phyloP scores from a whole-genome alignment of 2,329 filamentous ascomycete genomes.

The Ascocoryne sarcoides region DNA sequence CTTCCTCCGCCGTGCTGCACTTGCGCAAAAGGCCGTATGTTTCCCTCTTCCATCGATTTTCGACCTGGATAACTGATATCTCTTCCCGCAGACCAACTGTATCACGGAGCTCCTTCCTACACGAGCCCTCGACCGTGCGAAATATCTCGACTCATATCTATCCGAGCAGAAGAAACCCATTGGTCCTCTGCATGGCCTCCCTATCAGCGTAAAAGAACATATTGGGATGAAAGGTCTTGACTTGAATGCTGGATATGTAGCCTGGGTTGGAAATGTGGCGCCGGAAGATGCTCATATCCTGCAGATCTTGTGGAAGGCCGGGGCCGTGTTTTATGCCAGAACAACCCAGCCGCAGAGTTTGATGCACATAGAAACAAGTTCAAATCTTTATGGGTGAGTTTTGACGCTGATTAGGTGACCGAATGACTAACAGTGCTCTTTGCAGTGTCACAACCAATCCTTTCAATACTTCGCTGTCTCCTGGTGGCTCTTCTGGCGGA shows the following conservation, averaged over 20 bases:
- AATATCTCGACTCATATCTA: conserved; percentile 28
- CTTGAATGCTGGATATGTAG: conserved; percentile 40
- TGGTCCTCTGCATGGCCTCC: conserved; percentile 37
- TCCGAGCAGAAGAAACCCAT: conserved; percentile 24
- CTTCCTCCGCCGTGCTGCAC: conserved; percentile 44
- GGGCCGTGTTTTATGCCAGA: conserved; percentile 42
- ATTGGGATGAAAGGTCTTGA: conserved; percentile 39
- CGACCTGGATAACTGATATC: conserved; percentile 1
- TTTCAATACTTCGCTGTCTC: conserved; percentile 40
- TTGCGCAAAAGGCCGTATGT: conserved; percentile 41
- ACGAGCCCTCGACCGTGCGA: conserved; percentile 27
- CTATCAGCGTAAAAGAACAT: conserved; percentile 46
- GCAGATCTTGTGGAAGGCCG: conserved; percentile 37
- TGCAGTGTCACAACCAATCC: conserved; percentile 44
- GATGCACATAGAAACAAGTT: conserved; percentile 44
- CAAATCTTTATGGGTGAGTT: conserved; percentile 37
- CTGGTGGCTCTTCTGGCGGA: conserved; percentile 47
- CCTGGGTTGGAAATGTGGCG: conserved; percentile 37
- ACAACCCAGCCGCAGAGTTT: conserved; percentile 46
- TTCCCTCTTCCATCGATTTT: not conserved
- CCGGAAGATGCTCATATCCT: conserved; percentile 40
- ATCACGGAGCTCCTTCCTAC: conserved; percentile 35
- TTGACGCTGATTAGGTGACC: no score
- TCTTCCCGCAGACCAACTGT: conserved; percentile 35
- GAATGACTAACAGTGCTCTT: not conserved